Conservation (phyloP, 495 filamentous ascomycete genomes). For the Beverwykella pulmonaria region DNA sequence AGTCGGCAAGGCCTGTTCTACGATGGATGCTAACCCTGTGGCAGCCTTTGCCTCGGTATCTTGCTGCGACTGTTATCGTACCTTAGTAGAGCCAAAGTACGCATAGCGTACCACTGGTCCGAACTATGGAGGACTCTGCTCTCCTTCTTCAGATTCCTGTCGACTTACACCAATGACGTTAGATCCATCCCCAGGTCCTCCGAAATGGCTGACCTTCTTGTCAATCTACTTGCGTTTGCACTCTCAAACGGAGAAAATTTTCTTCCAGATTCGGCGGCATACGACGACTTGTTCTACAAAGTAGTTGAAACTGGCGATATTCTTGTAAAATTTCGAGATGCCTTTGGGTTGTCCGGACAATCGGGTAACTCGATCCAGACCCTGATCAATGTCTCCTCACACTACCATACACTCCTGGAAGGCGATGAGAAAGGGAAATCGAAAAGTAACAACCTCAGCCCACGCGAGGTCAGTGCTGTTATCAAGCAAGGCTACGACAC, state of each 20-base stretch:
- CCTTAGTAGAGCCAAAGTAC: slow-evolving; percentile 68
- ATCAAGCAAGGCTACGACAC: slow-evolving; percentile 97
- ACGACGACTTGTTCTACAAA: slow-evolving; percentile 98
- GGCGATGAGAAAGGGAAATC: slow-evolving; percentile 58
- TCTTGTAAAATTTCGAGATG: slow-evolving; percentile 78
- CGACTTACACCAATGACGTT: slow-evolving; percentile 78
- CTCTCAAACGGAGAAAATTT: slow-evolving; percentile 89
- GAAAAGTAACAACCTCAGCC: slow-evolving; percentile 65
- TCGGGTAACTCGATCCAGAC: slow-evolving; percentile 73
- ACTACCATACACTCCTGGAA: slow-evolving; percentile 83
- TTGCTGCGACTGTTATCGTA: slow-evolving; percentile 80
- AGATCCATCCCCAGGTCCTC: slow-evolving; percentile 61
- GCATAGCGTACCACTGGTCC: slow-evolving; percentile 82
- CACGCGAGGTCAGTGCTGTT: slow-evolving; percentile 80
- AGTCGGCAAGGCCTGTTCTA: slow-evolving; percentile 1
- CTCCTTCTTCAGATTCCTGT: slow-evolving; percentile 86
- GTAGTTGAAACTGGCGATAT: slow-evolving; percentile 88
- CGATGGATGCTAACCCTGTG: slow-evolving; percentile 10
- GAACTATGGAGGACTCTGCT: slow-evolving; percentile 91
- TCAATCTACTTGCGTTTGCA: slow-evolving; percentile 82
- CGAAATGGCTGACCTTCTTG: slow-evolving; percentile 67
- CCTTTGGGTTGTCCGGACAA: slow-evolving; percentile 60
- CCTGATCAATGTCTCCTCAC: slow-evolving; percentile 78
- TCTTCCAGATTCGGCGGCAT: slow-evolving; percentile 83
- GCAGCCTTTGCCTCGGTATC: slow-evolving; percentile 66